These are phyloP conservation scores for Cordyceps pruinosa DNA, from an alignment of 2,329 filamentous ascomycete species.

Conservation along the genomic window DNA sequence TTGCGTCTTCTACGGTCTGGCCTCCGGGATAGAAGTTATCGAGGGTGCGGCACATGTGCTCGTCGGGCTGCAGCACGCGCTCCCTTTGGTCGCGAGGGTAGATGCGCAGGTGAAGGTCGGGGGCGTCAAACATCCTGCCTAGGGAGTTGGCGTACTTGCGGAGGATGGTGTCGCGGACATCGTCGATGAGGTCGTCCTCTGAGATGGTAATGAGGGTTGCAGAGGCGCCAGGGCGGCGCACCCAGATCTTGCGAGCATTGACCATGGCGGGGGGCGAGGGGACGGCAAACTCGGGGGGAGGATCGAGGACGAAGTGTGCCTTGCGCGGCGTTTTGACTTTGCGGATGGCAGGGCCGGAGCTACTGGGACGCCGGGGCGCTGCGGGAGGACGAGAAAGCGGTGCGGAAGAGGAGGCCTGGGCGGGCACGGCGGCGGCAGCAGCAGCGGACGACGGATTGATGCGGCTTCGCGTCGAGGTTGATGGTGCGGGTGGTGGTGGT, in stretches of 20 bases:
- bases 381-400: background rate
- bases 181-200: constrained; percentile 88
- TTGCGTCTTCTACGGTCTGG: constrained; percentile 79
- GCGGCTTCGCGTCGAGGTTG: background rate
- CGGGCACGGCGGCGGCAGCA: background rate
- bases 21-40: constrained; percentile 81
- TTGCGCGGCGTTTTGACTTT: constrained; percentile 16
- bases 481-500: background rate
- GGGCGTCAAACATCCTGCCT: constrained; percentile 80
- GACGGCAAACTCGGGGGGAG: constrained; percentile 29
- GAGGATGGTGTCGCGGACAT: constrained; percentile 86
- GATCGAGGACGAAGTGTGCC: constrained; percentile 12
- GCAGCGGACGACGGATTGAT: background rate
- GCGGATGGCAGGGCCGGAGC: constrained; percentile 21
- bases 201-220: constrained; percentile 79
- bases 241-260: constrained; percentile 80
- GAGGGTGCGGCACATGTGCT: constrained; percentile 69
- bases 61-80: constrained; percentile 75
- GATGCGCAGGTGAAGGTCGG: constrained; percentile 78
- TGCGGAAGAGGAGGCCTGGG: background rate
- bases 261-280: constrained; percentile 35
- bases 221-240: constrained; percentile 77
- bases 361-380: constrained; percentile 14
- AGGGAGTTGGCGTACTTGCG: constrained; percentile 92
- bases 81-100: constrained; percentile 63